phyloP scores from a whole-genome alignment of 495 filamentous ascomycete species.

The Astrocystis sublimbata region DNA sequence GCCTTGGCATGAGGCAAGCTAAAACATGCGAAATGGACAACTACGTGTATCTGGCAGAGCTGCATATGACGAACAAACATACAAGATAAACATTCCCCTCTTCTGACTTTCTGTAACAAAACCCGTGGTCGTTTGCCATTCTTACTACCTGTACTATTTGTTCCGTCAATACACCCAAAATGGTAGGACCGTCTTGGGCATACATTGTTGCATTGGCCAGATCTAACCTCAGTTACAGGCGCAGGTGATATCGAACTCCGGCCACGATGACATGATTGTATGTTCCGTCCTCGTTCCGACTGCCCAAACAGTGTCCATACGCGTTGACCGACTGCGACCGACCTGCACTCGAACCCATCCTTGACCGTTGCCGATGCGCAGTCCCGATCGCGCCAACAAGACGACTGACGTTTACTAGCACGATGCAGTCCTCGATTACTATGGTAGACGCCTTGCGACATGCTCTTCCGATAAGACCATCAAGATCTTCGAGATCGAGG shows the following conservation, averaged over 20 bases:
- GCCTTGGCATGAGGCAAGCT: slow-evolving; percentile 13
- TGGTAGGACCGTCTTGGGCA: slow-evolving; percentile 24
- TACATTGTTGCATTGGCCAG: slow-evolving; percentile 3
- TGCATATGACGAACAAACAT: background rate
- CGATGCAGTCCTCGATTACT: slow-evolving; percentile 97
- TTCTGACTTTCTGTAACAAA: slow-evolving; percentile 5
- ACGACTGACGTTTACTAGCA: slow-evolving; percentile 59
- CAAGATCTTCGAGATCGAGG: slow-evolving; percentile 98
- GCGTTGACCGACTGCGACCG: background rate
- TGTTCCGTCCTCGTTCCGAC: slow-evolving; percentile 38
- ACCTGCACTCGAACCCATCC: background rate
- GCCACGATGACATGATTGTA: slow-evolving; percentile 99
- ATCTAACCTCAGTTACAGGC: slow-evolving; percentile 44
- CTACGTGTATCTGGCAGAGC: slow-evolving; percentile 11
- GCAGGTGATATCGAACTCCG: slow-evolving; percentile 85
- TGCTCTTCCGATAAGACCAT: slow-evolving; percentile 98
- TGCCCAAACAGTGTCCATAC: background rate
- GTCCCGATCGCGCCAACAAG: background rate
- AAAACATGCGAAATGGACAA: slow-evolving; percentile 21
- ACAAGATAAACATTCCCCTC: background rate
- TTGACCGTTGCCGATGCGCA: background rate
- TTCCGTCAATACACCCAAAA: slow-evolving; percentile 14
- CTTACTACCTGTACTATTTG: background rate
- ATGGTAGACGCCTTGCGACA: slow-evolving; percentile 92
- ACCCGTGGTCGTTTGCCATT: background rate